phyloP scores from a whole-genome alignment of 306 rosid species.

The Quercus berberidifolia region DNA sequence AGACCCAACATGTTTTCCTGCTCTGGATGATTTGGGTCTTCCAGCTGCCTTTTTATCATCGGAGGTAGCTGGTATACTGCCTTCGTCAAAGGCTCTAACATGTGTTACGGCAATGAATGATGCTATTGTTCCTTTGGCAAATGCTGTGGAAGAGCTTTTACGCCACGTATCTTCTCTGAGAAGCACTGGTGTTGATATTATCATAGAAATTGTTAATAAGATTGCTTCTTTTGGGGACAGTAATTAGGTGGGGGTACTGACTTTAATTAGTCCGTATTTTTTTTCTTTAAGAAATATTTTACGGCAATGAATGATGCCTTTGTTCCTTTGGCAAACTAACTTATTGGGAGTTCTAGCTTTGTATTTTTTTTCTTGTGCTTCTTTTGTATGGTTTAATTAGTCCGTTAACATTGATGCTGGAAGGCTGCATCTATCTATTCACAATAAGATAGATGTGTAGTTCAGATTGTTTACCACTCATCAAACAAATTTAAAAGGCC shows the following conservation, averaged over 20 bases:
- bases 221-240: conserved; percentile 62
- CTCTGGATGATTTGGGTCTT: conserved; percentile 90
- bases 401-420: too few relatives aligned
- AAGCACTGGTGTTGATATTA: conserved; percentile 83
- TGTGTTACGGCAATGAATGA: conserved; percentile 83
- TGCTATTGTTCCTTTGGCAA: conserved; percentile 87
- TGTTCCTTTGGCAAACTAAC: too few relatives aligned
- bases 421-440: too few relatives aligned
- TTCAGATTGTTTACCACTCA: too few relatives aligned
- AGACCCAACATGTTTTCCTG: conserved; percentile 83
- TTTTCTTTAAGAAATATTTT: too few relatives aligned
- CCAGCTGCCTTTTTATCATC: conserved; percentile 89
- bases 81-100: conserved; percentile 85
- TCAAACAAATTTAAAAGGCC: too few relatives aligned
- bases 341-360: too few relatives aligned
- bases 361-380: too few relatives aligned
- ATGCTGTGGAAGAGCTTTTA: conserved; percentile 93
- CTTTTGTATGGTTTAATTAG: too few relatives aligned
- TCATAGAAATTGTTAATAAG: conserved; percentile 71
- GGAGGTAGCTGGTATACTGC: conserved; percentile 75
- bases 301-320: too few relatives aligned
- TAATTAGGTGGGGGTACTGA: conserved; percentile 51
- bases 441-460: too few relatives aligned
- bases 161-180: conserved; percentile 87
- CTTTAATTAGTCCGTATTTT: too few relatives aligned